Conservation (phyloP, 192 early-diverging fungal genomes). For the Backusella macrospora region DNA sequence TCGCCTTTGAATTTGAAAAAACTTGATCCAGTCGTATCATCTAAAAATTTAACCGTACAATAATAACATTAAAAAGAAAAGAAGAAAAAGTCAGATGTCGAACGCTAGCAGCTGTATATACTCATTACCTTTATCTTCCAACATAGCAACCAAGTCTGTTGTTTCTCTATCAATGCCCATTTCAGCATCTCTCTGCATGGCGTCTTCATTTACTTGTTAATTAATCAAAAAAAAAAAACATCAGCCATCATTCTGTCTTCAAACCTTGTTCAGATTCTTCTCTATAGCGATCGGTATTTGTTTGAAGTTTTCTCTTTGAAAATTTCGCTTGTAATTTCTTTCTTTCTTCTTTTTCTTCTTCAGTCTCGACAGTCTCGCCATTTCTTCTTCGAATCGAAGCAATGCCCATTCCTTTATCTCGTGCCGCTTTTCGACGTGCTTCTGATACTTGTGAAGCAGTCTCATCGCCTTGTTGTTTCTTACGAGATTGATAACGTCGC, state of each 20-base stretch:
- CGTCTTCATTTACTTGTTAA: background rate
- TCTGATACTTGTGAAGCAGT: slow-evolving; percentile 27
- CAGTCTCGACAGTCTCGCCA: slow-evolving; percentile 18
- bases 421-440: slow-evolving; percentile 18
- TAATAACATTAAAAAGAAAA: background rate
- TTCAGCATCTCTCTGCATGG: slow-evolving; percentile 29
- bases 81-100: no score
- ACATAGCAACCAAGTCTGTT: slow-evolving; percentile 33
- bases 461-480: slow-evolving; percentile 32
- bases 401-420: slow-evolving; percentile 25
- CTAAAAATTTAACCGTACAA: background rate
- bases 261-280: slow-evolving; percentile 34
- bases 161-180: slow-evolving; percentile 43
- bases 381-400: slow-evolving; percentile 37
- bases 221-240: background rate
- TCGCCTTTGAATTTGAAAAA: slow-evolving; percentile 44
- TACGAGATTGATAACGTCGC: slow-evolving; percentile 31
- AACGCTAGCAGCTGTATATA: no score
- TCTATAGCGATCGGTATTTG: slow-evolving; percentile 35
- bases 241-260: background rate
- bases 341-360: slow-evolving; percentile 3
- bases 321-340: slow-evolving; percentile 14
- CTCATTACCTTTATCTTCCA: slow-evolving; percentile 30
- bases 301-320: slow-evolving; percentile 27
- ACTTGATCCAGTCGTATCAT: slow-evolving; percentile 5